Percentiles rank a stretch among this genome's conserved stretches.
Conservation (phyloP, 2,329 filamentous ascomycete genomes). For the Metarhizium album region DNA sequence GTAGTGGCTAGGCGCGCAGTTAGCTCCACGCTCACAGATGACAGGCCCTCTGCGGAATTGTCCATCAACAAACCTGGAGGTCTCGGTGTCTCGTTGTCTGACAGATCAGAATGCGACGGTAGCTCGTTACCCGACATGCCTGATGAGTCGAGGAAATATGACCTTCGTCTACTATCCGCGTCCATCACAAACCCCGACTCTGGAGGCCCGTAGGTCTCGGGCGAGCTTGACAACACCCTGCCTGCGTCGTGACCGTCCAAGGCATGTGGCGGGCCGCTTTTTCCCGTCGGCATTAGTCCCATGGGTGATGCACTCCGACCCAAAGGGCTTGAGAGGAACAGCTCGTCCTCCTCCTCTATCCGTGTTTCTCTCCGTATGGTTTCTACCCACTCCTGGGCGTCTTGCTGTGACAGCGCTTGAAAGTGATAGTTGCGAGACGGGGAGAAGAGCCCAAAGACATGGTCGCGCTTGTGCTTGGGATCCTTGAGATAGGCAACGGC, state of each 20-base stretch:
- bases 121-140: conserved; percentile 54
- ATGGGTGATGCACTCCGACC: conserved; percentile 34
- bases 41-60: conserved; percentile 26
- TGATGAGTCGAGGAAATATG: conserved; percentile 54
- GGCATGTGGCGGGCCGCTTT: conserved; percentile 4
- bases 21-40: conserved; percentile 7
- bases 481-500: conserved; percentile 83
- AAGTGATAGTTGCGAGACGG: conserved; percentile 87
- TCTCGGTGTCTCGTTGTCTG: conserved; percentile 50
- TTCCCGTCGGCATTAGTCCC: conserved; percentile 3
- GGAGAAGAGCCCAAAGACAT: conserved; percentile 89
- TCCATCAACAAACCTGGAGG: conserved; percentile 42
- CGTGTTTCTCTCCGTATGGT: conserved; percentile 69
- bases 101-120: conserved; percentile 79
- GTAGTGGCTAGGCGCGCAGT: conserved; percentile 13
- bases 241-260: conserved; percentile 26
- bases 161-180: conserved; percentile 36
- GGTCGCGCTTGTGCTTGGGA: conserved; percentile 73
- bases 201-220: conserved; percentile 38
- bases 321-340: conserved; percentile 60
- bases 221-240: conserved; percentile 45
- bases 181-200: conserved; percentile 22
- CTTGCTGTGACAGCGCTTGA: conserved; percentile 60
- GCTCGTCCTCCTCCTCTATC: conserved; percentile 79
- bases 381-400: conserved; percentile 80